Evolutionary conservation across 2,329 filamentous ascomycete species (phyloP).

Genomic region (Aspergillus sp.): DNA sequence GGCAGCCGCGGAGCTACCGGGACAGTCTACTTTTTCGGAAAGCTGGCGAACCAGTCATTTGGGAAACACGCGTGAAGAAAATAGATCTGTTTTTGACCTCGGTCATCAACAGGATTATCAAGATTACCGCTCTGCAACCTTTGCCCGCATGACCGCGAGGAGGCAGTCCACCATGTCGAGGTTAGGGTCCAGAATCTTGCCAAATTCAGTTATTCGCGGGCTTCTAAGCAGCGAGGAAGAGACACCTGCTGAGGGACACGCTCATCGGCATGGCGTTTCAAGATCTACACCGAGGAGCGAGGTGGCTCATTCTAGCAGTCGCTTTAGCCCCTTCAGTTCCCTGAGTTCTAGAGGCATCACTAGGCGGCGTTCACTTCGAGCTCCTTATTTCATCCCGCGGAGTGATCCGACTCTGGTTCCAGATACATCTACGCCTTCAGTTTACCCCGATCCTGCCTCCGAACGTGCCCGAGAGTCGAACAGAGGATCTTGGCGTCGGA

Average conservation of each 20-base stretch:
- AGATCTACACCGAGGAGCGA: constrained; percentile 31
- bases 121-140: constrained; percentile 24
- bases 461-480: constrained; percentile 21
- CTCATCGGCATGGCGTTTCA: constrained; percentile 38
- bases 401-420: constrained; percentile 25
- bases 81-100: constrained; percentile 25
- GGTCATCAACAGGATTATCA: constrained; percentile 23
- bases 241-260: constrained; percentile 39
- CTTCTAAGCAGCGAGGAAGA: constrained; percentile 41
- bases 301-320: constrained; percentile 24
- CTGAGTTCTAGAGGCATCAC: constrained; percentile 33
- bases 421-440: constrained; percentile 21
- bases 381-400: constrained; percentile 34
- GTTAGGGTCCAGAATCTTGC: constrained; percentile 42
- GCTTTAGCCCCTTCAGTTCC: constrained; percentile 36
- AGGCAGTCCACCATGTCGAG: constrained; percentile 44
- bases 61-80: constrained; percentile 33
- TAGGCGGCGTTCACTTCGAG: constrained; percentile 33
- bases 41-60: constrained; percentile 14
- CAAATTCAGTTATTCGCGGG: constrained; percentile 39
- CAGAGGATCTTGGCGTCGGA: constrained; percentile 34
- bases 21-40: constrained; percentile 9
- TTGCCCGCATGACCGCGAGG: constrained; percentile 31
- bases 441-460: constrained; percentile 20
- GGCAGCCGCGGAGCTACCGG: constrained; percentile 12